Base-by-base conservation (phyloP, 1,284 basidiomycete genomes). In the Pseudozyma sp. region DNA sequence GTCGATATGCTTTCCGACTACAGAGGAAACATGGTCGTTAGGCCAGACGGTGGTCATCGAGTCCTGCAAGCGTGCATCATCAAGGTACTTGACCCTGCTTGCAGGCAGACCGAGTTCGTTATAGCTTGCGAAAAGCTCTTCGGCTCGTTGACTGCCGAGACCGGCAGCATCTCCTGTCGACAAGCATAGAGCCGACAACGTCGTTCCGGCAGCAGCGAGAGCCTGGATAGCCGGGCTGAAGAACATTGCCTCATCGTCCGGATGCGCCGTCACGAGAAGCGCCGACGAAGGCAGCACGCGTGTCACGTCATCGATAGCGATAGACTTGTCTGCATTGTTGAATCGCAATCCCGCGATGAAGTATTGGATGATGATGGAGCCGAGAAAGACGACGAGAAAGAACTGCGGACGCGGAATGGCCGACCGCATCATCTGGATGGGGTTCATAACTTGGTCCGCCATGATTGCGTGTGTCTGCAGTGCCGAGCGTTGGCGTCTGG, bases 191-290 rank as follows among this genome's bases (percentile, higher is more conserved):
- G 85, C 86, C 5, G 77, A 77, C 1, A 87, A 77, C 6, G 82
- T 72, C 59, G 85, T 84, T 6, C 85, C 84, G 0, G 80, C 66
- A 5, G 62, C 76, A 16, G 92, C 86, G 3, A 90, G 87, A 34
- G 90, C 86, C 18, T 81, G 69, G 12, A 96, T 82, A 0, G 92
- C 92, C 0, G 94, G 94, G 0, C 90, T 91, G 82, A 97, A 97
- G 87, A 97, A 97, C 88, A 95, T 90, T 81, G 90, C 90, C 86
- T 96, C 94, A 83, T 96, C 94, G 82, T 96, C 94, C 2, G 93
- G 93, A 79, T 95, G 93, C 11, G 93, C 93, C 0, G 92, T 94
- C 48, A 95, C 86, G 2, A 95, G 82, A 31, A 95, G 87, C 8
- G 66, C 80, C 3, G 73, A 61, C 0, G 48, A 52, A 12, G 73